Evolutionary conservation across 2,329 filamentous ascomycete genomes (phyloP).

Genomic region (Diatrype stigma): DNA sequence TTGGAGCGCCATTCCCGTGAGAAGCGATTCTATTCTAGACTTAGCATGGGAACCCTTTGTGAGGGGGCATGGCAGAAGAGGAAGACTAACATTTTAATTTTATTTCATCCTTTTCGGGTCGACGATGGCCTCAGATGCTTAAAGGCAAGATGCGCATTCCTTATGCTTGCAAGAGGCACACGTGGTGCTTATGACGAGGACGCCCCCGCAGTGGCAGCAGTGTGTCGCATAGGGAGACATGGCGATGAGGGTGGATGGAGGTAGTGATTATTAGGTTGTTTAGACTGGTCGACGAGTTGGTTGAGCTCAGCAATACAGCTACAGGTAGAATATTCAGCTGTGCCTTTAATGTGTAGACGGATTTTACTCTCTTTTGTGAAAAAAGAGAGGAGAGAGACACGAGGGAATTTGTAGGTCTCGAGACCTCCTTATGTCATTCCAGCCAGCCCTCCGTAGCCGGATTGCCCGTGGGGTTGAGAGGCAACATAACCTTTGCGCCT

Average conservation of each 20-base stretch:
- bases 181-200: conserved; percentile 26
- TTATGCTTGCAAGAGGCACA: conserved; percentile 28
- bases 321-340: background rate
- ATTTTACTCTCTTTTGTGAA: background rate
- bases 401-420: background rate
- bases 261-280: background rate
- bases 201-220: conserved; percentile 27
- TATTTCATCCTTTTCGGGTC: too few relatives aligned
- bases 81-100: too few relatives aligned
- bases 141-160: conserved; percentile 23
- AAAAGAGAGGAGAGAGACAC: background rate
- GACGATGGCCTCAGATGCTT: conserved; percentile 1
- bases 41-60: too few relatives aligned
- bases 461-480: background rate
- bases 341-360: background rate
- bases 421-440: background rate
- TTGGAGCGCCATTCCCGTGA: too few relatives aligned
- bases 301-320: background rate
- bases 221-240: conserved; percentile 18
- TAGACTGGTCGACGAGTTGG: background rate
- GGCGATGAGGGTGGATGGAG: conserved; percentile 12
- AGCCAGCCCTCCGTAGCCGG: background rate
- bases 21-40: too few relatives aligned
- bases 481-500: background rate
- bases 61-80: too few relatives aligned